Evolutionary conservation across 202 grass and related monocot species (phyloP).

Genomic region (Panicum hallii): DNA sequence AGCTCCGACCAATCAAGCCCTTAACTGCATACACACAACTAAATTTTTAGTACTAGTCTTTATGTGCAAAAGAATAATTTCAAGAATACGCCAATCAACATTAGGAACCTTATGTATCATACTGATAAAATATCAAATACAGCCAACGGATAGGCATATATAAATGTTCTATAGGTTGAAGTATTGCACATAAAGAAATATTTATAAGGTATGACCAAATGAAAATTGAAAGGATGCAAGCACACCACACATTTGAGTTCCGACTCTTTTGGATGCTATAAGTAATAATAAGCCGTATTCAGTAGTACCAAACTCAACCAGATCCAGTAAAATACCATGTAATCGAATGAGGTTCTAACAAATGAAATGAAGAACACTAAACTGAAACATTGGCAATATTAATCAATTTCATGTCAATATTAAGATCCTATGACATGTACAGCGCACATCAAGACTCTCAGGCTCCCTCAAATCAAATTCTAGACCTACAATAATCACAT

Average conservation of each 20-base stretch:
- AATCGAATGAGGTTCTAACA: background rate
- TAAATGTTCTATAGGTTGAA: background rate
- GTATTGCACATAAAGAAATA: conserved; percentile 13
- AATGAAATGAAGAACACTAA: background rate
- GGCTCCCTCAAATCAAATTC: background rate
- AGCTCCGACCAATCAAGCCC: conserved; percentile 48
- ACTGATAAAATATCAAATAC: background rate
- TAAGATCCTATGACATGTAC: background rate
- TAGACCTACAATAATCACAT: background rate
- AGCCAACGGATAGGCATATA: background rate
- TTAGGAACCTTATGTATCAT: background rate
- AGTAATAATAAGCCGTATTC: background rate
- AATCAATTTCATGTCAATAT: background rate
- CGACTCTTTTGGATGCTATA: background rate
- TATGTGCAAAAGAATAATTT: conserved; percentile 7
- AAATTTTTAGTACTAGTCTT: conserved; percentile 27
- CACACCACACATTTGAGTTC: background rate
- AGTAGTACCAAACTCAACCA: background rate
- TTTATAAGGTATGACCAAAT: background rate
- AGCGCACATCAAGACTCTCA: background rate
- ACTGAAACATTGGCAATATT: background rate
- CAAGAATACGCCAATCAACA: background rate
- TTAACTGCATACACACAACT: conserved; percentile 46
- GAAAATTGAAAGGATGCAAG: background rate
- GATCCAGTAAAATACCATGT: background rate